A percentile compares a stretch with the other conserved stretches of the same genome.
phyloP scores from a whole-genome alignment of 345 rosid genomes.

The Laguncularia racemosa region DNA sequence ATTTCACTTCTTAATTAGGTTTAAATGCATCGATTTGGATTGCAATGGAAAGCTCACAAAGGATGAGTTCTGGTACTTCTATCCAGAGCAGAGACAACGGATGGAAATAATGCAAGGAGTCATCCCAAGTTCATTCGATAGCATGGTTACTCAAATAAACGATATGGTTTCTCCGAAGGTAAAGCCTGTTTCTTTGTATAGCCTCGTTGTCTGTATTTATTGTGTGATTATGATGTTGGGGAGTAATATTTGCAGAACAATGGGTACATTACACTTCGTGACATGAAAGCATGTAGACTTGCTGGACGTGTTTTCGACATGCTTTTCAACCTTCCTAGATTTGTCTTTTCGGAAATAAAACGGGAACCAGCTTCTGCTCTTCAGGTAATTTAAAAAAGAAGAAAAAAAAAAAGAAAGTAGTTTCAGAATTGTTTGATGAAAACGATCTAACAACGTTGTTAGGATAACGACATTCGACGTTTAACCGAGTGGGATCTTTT shows the following conservation, averaged over 20 bases:
- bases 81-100: conserved; percentile 27
- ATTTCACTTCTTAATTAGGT: conserved; percentile 15
- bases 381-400: too few species aligned
- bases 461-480: conserved; percentile 26
- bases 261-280: conserved; percentile 14
- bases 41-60: conserved; percentile 26
- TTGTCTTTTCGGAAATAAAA: conserved; percentile 18
- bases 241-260: conserved; percentile 10
- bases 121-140: conserved; percentile 26
- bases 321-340: conserved; percentile 26
- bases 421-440: not conserved
- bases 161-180: conserved; percentile 34
- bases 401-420: too few species aligned
- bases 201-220: not conserved
- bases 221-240: not conserved
- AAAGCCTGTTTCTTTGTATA: not conserved
- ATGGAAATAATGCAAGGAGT: conserved; percentile 24
- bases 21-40: conserved; percentile 31
- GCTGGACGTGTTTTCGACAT: conserved; percentile 27
- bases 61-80: conserved; percentile 26
- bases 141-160: conserved; percentile 25
- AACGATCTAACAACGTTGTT: not conserved
- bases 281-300: conserved; percentile 26
- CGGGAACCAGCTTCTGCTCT: conserved; percentile 27
- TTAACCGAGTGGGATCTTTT: conserved; percentile 33